Percentiles rank a stretch among this genome's conserved stretches.
phyloP scores from a whole-genome alignment of 495 filamentous ascomycete genomes.

The Lasiosphaeria hispida region DNA sequence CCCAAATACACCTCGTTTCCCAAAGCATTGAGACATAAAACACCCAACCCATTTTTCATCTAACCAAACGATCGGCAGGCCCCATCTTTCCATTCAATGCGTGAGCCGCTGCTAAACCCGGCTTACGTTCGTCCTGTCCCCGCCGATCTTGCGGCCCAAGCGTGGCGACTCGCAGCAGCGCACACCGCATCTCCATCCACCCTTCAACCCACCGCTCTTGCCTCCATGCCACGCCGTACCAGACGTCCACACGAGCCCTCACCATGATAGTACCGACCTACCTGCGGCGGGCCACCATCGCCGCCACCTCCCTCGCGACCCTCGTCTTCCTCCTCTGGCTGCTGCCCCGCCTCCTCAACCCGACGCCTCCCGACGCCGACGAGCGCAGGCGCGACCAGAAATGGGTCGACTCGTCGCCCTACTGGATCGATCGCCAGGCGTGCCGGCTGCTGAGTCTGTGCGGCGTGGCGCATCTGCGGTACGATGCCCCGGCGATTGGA shows the following conservation, averaged over 20 bases:
- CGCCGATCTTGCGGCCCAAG: too few relatives aligned
- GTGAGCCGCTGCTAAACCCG: too few relatives aligned
- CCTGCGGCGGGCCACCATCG: conserved; percentile 36
- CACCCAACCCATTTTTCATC: too few relatives aligned
- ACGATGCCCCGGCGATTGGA: conserved; percentile 44
- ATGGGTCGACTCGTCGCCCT: conserved; percentile 71
- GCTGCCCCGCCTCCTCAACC: conserved; percentile 42
- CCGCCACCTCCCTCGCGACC: conserved; percentile 23
- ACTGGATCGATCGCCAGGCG: conserved; percentile 70
- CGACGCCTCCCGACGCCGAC: conserved; percentile 41
- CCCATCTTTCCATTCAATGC: too few relatives aligned
- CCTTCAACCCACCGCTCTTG: too few relatives aligned
- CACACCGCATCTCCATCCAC: too few relatives aligned
- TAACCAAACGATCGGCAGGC: too few relatives aligned
- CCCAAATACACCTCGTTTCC: too few relatives aligned
- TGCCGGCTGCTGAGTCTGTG: conserved; percentile 74
- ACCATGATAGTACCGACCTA: conserved; percentile 12
- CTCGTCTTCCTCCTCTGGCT: conserved; percentile 36
- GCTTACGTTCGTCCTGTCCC: too few relatives aligned
- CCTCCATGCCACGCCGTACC: not conserved
- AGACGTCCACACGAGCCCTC: too few relatives aligned
- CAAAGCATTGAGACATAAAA: too few relatives aligned
- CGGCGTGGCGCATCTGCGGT: conserved; percentile 60
- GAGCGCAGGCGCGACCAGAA: conserved; percentile 56
- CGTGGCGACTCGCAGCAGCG: too few relatives aligned